Conservation (phyloP, 2,329 filamentous ascomycete species). For the Fusarium annulatum region DNA sequence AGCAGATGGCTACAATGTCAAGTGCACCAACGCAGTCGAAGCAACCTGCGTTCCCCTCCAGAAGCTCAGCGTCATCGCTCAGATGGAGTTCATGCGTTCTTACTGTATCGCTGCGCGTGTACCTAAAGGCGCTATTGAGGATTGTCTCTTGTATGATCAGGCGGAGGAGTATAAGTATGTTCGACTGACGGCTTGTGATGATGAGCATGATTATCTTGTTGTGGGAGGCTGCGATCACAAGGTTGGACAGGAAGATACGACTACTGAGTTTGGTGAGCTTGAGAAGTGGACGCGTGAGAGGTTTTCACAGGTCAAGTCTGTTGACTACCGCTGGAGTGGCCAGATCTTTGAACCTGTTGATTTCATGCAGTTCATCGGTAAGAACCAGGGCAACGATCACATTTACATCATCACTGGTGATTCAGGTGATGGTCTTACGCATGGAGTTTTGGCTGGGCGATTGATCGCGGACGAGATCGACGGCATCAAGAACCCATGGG, state of each 20-base stretch:
- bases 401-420: constrained; percentile 67
- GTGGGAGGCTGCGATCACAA: constrained; percentile 69
- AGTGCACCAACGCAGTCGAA: constrained; percentile 61
- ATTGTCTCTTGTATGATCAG: constrained; percentile 66
- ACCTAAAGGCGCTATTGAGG: constrained; percentile 62
- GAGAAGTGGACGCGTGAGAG: constrained; percentile 64
- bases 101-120: constrained; percentile 68
- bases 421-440: constrained; percentile 67
- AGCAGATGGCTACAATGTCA: constrained; percentile 58
- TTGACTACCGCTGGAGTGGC: constrained; percentile 68
- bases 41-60: constrained; percentile 67
- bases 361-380: constrained; percentile 66
- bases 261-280: constrained; percentile 60
- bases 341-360: constrained; percentile 68
- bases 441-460: constrained; percentile 63
- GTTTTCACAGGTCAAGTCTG: constrained; percentile 59
- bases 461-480: constrained; percentile 66
- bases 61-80: constrained; percentile 62
- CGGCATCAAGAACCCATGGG: constrained; percentile 61
- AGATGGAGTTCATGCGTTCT: constrained; percentile 64
- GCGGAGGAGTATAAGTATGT: constrained; percentile 67
- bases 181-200: constrained; percentile 63
- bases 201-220: constrained; percentile 64
- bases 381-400: constrained; percentile 62
- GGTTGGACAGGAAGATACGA: constrained; percentile 62